These are phyloP conservation scores for Coemansia sp. DNA, from an alignment of 192 early-diverging fungal species.

Conservation along the genomic window DNA sequence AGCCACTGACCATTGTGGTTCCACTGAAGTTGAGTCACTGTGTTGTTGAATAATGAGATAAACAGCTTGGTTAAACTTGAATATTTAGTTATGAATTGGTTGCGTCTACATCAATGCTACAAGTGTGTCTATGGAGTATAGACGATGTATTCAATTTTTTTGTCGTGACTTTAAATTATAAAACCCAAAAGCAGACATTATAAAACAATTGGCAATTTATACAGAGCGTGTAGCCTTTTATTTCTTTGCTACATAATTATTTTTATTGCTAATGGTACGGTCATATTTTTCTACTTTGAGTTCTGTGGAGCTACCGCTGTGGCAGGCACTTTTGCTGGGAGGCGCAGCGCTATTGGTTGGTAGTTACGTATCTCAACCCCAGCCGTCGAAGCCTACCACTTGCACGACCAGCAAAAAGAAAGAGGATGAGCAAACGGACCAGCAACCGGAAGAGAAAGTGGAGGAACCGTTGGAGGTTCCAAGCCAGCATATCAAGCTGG, in stretches of 20 bases:
- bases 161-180: no score
- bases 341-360: constrained; percentile 14
- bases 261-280: not conserved
- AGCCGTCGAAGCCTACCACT: not conserved
- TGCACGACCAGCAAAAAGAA: not conserved
- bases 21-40: constrained; percentile 84
- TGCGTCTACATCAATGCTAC: no score
- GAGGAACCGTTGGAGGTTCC: not conserved
- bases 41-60: constrained; percentile 61
- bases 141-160: no score
- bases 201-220: no score
- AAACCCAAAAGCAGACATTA: no score
- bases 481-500: not conserved
- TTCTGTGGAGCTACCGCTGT: constrained; percentile 23
- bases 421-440: not conserved
- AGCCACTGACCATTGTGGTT: constrained; percentile 65
- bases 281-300: constrained; percentile 2
- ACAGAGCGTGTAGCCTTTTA: no score
- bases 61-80: no score
- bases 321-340: constrained; percentile 33
- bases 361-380: constrained; percentile 1
- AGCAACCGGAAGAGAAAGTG: not conserved
- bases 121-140: no score
- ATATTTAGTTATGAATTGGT: no score
- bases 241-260: not conserved